A percentile compares a stretch with the other conserved stretches of the same genome.
phyloP scores from a whole-genome alignment of 2,329 filamentous ascomycete genomes.

The Cylindrodendrum hubeiense region DNA sequence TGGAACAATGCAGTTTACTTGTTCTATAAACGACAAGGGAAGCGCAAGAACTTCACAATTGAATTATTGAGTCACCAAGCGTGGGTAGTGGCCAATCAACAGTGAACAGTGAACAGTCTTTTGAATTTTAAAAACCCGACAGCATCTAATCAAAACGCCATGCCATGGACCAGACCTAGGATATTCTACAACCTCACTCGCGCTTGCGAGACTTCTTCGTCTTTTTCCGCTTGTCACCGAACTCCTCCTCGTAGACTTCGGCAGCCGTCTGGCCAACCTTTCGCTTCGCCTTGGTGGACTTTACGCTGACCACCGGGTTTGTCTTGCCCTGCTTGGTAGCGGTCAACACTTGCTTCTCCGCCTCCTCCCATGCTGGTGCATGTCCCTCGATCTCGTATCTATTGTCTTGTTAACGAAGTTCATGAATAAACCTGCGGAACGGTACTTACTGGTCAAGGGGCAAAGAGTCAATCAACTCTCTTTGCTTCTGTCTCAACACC shows the following conservation, averaged over 20 bases:
- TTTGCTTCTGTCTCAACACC: constrained; percentile 82
- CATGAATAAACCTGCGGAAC: neutral
- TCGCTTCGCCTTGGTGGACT: constrained; percentile 80
- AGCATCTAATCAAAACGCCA: constrained; percentile 39
- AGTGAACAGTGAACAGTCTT: constrained; percentile 7
- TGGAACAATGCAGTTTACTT: too few relatives aligned
- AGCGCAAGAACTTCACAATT: neutral
- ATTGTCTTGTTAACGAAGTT: constrained; percentile 13
- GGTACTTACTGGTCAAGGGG: constrained; percentile 77
- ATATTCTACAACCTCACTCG: constrained; percentile 38
- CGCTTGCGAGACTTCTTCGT: constrained; percentile 57
- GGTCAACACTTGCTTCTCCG: constrained; percentile 79
- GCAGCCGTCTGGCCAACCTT: constrained; percentile 74
- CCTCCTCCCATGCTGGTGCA: constrained; percentile 73
- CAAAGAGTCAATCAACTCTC: constrained; percentile 89
- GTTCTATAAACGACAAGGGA: neutral
- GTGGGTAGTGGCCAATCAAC: neutral
- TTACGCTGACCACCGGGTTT: constrained; percentile 81
- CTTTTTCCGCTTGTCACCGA: constrained; percentile 71
- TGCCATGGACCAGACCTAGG: constrained; percentile 38
- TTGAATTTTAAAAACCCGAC: constrained; percentile 6
- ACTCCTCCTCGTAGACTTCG: constrained; percentile 72
- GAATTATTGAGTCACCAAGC: neutral
- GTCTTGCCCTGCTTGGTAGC: constrained; percentile 67
- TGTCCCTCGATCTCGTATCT: constrained; percentile 76